Evolutionary conservation across 176 grass and related monocot species (phyloP).

Genomic region (Bromus sterilis): DNA sequence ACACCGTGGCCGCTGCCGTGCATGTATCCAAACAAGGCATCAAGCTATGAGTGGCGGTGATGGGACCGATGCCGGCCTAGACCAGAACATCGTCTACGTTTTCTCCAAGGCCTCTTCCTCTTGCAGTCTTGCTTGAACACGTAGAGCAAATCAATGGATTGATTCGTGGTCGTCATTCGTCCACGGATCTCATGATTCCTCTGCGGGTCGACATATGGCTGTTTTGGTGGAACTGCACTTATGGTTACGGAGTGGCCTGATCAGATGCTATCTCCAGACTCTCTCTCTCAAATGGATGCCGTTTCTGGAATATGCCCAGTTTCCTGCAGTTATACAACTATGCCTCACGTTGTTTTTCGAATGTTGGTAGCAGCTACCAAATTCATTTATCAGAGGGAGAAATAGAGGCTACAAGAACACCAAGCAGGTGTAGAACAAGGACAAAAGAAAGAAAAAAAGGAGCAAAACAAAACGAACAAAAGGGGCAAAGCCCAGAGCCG

Average conservation of each 20-base stretch:
- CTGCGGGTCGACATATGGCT: neutral
- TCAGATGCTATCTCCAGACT: neutral
- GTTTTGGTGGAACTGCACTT: neutral
- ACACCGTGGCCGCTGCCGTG: no score
- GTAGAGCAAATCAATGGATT: neutral
- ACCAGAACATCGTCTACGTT: neutral
- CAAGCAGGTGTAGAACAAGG: no score
- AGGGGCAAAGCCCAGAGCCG: no score
- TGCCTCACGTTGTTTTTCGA: neutral
- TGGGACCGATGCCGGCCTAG: neutral
- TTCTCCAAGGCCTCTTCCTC: neutral
- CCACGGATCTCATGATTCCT: no score
- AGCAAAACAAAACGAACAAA: no score
- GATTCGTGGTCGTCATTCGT: no score
- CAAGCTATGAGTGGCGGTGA: neutral
- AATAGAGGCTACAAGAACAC: no score
- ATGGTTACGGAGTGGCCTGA: neutral
- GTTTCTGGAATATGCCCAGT: neutral
- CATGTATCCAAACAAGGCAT: neutral
- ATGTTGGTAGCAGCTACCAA: no score
- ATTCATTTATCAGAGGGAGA: no score
- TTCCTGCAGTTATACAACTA: neutral
- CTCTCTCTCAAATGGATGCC: neutral
- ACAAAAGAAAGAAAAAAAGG: no score
- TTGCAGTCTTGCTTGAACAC: neutral